phyloP scores from a whole-genome alignment of 2,329 filamentous ascomycete species.

The Cytospora schulzeri region DNA sequence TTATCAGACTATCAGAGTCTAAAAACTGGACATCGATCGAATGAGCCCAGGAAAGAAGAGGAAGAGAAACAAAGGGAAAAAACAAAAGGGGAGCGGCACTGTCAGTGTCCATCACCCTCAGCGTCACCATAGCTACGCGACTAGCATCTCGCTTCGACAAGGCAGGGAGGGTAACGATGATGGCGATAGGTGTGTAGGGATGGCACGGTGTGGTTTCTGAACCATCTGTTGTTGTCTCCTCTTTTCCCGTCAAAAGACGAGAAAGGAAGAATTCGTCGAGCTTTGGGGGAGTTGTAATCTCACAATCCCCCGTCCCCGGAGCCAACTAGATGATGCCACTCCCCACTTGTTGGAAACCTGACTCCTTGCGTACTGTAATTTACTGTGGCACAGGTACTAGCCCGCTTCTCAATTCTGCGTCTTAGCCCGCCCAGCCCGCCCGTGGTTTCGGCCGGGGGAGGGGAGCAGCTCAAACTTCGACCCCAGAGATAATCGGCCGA shows the following conservation, averaged over 20 bases:
- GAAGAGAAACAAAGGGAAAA: neutral
- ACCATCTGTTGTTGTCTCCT: neutral
- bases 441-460: constrained; percentile 21
- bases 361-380: constrained; percentile 6
- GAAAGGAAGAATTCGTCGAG: constrained; percentile 18
- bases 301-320: neutral
- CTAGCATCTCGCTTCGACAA: neutral
- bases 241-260: neutral
- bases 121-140: neutral
- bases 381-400: neutral
- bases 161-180: neutral
- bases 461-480: neutral
- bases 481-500: constrained; percentile 14
- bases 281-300: neutral
- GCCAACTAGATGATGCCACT: constrained; percentile 15
- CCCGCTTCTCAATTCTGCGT: neutral
- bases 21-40: constrained; percentile 1
- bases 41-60: neutral
- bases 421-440: neutral
- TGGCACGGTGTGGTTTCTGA: neutral
- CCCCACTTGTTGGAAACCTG: constrained; percentile 15
- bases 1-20: constrained; percentile 12
- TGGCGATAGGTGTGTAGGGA: neutral
- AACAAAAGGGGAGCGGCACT: too few species aligned
- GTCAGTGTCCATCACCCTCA: neutral